A percentile compares a stretch with the other conserved stretches of the same genome.
These are phyloP conservation scores for Debaryomyces sp. DNA, from an alignment of 1,139 yeast genomes.

Conservation along the genomic window DNA sequence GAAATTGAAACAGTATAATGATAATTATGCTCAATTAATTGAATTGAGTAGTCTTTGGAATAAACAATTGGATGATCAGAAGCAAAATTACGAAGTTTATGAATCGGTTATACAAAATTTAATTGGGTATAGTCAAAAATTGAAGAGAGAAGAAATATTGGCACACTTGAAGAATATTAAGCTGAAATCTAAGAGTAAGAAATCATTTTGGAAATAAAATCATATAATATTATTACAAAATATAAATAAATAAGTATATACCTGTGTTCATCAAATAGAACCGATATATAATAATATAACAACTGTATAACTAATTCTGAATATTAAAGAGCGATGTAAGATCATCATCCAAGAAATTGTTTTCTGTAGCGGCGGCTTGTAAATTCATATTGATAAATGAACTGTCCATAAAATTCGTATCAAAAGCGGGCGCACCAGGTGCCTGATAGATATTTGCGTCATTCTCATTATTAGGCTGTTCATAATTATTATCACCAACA, in stretches of 20 bases:
- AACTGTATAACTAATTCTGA: slow-evolving; percentile 13
- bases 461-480: neutral
- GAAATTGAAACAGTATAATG: slow-evolving; percentile 32
- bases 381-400: slow-evolving; percentile 49
- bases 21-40: slow-evolving; percentile 33
- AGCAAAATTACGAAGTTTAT: slow-evolving; percentile 61
- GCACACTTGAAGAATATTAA: slow-evolving; percentile 36
- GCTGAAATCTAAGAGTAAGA: slow-evolving; percentile 21
- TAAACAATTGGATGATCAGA: slow-evolving; percentile 41
- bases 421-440: slow-evolving; percentile 18
- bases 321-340: slow-evolving; percentile 34
- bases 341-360: slow-evolving; percentile 35
- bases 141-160: slow-evolving; percentile 52
- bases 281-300: neutral
- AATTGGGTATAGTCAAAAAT: slow-evolving; percentile 68
- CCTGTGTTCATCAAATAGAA: no score
- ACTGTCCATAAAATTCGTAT: slow-evolving; percentile 48
- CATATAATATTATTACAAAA: neutral
- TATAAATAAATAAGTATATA: neutral
- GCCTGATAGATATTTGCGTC: slow-evolving; percentile 18
- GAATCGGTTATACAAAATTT: slow-evolving; percentile 72
- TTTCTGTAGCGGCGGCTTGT: slow-evolving; percentile 44
- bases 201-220: slow-evolving; percentile 8
- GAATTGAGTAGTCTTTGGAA: slow-evolving; percentile 53
- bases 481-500: neutral